A percentile compares a stretch with the other conserved stretches of the same genome.
Evolutionary conservation across 2,329 filamentous ascomycete genomes (phyloP).

Genomic region (Botrytis paeoniae): DNA sequence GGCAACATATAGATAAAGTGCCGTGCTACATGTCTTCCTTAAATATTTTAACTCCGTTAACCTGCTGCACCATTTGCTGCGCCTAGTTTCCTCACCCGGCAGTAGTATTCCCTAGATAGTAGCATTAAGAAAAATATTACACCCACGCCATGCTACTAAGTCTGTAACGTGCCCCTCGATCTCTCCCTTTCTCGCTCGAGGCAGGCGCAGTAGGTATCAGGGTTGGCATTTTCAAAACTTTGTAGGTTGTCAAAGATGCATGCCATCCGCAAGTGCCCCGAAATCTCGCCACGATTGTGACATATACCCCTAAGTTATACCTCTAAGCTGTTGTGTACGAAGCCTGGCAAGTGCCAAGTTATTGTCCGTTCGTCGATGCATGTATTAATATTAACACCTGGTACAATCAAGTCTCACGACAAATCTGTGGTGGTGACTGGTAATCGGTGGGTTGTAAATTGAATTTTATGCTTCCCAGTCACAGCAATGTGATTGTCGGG

Average conservation of each 20-base stretch:
- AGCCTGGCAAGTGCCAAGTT: background rate
- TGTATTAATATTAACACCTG: background rate
- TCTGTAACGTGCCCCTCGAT: background rate
- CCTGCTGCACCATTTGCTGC: constrained; percentile 5
- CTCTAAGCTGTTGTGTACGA: background rate
- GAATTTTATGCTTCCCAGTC: background rate
- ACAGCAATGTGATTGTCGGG: background rate
- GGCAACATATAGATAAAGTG: constrained; percentile 9
- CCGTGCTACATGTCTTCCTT: constrained; percentile 7
- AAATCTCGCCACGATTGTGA: background rate
- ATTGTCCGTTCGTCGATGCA: background rate
- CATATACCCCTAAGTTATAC: background rate
- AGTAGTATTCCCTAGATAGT: constrained; percentile 9
- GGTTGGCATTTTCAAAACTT: background rate
- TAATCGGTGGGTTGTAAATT: background rate
- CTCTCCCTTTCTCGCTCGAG: constrained; percentile 4
- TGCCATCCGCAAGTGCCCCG: background rate
- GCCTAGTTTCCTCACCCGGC: background rate
- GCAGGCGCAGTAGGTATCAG: background rate
- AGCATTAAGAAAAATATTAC: constrained; percentile 8
- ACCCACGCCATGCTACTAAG: constrained; percentile 9
- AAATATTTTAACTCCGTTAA: constrained; percentile 1
- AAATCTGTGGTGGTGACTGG: background rate
- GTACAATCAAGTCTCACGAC: background rate
- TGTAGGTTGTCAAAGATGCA: background rate